phyloP scores from a whole-genome alignment of 495 filamentous ascomycete genomes.

The Neurospora sp. region DNA sequence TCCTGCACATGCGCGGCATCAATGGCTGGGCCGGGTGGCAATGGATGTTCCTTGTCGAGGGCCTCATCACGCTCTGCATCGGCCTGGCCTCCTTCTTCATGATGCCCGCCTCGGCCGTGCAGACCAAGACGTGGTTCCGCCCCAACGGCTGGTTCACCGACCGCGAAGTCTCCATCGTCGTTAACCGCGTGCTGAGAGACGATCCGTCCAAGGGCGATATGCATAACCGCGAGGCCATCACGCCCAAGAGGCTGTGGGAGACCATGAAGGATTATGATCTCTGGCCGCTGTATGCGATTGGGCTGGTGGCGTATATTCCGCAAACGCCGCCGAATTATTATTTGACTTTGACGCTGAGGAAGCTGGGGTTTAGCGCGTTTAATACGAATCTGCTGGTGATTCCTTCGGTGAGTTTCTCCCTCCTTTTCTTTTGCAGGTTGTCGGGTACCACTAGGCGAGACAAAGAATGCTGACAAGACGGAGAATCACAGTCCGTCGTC shows the following conservation, averaged over 20 bases:
- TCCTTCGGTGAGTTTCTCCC: slow-evolving; percentile 32
- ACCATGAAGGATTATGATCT: slow-evolving; percentile 60
- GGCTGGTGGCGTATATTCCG: slow-evolving; percentile 51
- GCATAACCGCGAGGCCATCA: slow-evolving; percentile 53
- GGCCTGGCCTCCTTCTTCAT: slow-evolving; percentile 43
- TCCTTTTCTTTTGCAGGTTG: background rate
- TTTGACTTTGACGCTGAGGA: slow-evolving; percentile 52
- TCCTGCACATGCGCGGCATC: slow-evolving; percentile 42
- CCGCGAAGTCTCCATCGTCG: slow-evolving; percentile 41
- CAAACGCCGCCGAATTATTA: slow-evolving; percentile 45
- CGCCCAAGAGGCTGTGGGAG: slow-evolving; percentile 45
- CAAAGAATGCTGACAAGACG: slow-evolving; percentile 21
- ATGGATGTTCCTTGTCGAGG: slow-evolving; percentile 49
- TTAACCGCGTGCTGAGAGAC: slow-evolving; percentile 39
- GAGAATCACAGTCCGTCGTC: slow-evolving; percentile 35
- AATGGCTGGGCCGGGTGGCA: slow-evolving; percentile 48
- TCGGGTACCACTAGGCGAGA: background rate
- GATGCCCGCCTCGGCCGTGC: slow-evolving; percentile 44
- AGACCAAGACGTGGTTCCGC: slow-evolving; percentile 41
- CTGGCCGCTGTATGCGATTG: slow-evolving; percentile 62
- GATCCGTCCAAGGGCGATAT: slow-evolving; percentile 49
- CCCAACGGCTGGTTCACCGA: slow-evolving; percentile 44
- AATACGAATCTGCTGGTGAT: slow-evolving; percentile 62
- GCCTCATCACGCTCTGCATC: slow-evolving; percentile 40
- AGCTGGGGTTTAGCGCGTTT: slow-evolving; percentile 56